phyloP scores from a whole-genome alignment of 23 red algal genomes.

The Gracilaria caudata region DNA sequence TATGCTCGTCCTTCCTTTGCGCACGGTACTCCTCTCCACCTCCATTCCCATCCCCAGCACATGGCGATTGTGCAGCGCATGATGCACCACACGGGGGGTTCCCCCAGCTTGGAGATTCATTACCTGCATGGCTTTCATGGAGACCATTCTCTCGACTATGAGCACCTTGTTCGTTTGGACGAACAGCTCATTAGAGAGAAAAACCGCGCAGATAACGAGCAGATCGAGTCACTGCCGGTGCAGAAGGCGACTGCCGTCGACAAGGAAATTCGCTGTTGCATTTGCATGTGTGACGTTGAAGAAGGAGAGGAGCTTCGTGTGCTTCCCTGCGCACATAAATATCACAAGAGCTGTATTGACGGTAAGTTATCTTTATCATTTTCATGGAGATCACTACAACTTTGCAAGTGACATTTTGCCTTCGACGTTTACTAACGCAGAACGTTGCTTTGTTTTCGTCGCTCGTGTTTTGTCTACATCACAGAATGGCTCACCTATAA shows the following conservation, averaged over 20 bases:
- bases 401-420: background rate
- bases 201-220: slow-evolving; percentile 48
- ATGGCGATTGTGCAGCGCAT: background rate
- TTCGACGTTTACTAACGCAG: background rate
- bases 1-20: background rate
- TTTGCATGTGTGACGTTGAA: slow-evolving; percentile 71
- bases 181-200: slow-evolving; percentile 59
- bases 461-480: background rate
- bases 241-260: slow-evolving; percentile 41
- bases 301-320: slow-evolving; percentile 53
- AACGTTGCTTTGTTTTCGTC: background rate
- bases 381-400: background rate
- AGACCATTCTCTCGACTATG: slow-evolving; percentile 51
- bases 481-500: slow-evolving; percentile 63
- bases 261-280: slow-evolving; percentile 62
- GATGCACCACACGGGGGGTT: background rate
- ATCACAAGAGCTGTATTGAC: slow-evolving; percentile 66
- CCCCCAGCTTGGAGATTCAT: slow-evolving; percentile 7
- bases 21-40: background rate
- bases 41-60: background rate
- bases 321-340: slow-evolving; percentile 47
- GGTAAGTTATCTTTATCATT: slow-evolving; percentile 34
- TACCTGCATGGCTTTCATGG: slow-evolving; percentile 25
- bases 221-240: slow-evolving; percentile 47
- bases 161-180: slow-evolving; percentile 46